These are phyloP conservation scores for Corymbia maculata DNA, from an alignment of 345 rosid species.

Conservation along the genomic window DNA sequence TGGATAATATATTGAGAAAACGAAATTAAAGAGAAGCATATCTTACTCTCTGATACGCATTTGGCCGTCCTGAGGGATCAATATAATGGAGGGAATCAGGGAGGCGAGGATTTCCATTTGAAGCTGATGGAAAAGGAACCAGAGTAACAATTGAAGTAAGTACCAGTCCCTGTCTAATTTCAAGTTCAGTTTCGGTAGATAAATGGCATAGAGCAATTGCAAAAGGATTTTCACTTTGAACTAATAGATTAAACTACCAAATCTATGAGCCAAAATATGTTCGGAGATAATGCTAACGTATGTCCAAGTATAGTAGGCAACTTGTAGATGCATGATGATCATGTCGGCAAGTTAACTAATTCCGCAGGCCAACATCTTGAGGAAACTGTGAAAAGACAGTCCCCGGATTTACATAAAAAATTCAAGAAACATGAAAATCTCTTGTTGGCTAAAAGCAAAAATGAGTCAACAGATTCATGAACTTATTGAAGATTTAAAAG, in stretches of 20 bases:
- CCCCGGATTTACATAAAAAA: not conserved
- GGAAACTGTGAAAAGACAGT: not conserved
- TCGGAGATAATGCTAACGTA: not conserved
- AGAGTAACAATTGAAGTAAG: not conserved
- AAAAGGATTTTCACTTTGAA: not conserved
- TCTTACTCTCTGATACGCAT: slow-evolving; percentile 70
- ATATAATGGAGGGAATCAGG: slow-evolving; percentile 83
- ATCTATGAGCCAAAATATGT: not conserved
- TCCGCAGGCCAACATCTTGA: not conserved
- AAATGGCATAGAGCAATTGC: not conserved
- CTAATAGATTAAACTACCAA: not conserved
- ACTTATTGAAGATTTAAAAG: not conserved
- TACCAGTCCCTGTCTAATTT: not conserved
- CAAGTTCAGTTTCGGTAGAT: not conserved
- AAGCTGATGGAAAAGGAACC: slow-evolving; percentile 43
- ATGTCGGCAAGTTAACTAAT: not conserved
- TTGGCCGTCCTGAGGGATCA: slow-evolving; percentile 60
- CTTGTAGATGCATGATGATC: not conserved
- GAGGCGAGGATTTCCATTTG: slow-evolving; percentile 89
- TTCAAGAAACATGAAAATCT: not conserved
- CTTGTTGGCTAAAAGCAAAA: not conserved
- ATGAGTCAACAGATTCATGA: not conserved
- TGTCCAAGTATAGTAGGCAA: not conserved
- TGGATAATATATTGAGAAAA: not conserved
- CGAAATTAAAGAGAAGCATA: not conserved